Base-by-base conservation (phyloP, 106 monocot genomes). In the Narthecium ossifragum region DNA sequence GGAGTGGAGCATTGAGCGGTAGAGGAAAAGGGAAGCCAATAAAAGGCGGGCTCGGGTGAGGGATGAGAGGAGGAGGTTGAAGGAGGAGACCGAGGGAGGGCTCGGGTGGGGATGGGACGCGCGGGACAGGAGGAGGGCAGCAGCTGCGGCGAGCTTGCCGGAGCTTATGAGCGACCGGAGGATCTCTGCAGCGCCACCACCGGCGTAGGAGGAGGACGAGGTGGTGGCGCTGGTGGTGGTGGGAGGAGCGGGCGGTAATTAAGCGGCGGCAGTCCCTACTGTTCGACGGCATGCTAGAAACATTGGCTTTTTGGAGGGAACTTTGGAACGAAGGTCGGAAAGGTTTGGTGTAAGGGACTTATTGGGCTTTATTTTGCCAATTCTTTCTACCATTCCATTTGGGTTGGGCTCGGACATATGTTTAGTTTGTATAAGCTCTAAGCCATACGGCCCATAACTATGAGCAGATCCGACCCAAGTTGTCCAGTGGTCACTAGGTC, bases 21-120 rank as follows among this genome's bases (percentile, higher is more conserved):
- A 61, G 45, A 61, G 28, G 43, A 45, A 61, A 14, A 61, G 8
- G 29, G 60, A 22, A 36, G 60, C 26, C 6, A 14, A 6, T 41
- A 61, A 46, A 7, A 41, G 41, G 43, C 60, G 39, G 28, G 60
- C 25, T 6, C 45, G 12, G 60, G n/a, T 4, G 18, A 61, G 60
- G 29, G 60, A 61, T 5, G 60, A 43, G 45, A 61, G 29, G 60
- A 61, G 15, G 28, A 46, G 60, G 21, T 61, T 61, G 60, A 45
- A 46, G 60, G 45, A 45, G 14, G 22, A 17, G 60, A 24, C 8
- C 17, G 60, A 38, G 5, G 17, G 17, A 26, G 41, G 45, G 27
- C 9, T 30, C n/a, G 60, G 7, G 45, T 5, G 8, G 2, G 60
- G 8, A n/a, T 7, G 3, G 43, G 45, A 8, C 17, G 15, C 18